phyloP scores from a whole-genome alignment of 2,329 filamentous ascomycete genomes.

The Diaporthe sp. region DNA sequence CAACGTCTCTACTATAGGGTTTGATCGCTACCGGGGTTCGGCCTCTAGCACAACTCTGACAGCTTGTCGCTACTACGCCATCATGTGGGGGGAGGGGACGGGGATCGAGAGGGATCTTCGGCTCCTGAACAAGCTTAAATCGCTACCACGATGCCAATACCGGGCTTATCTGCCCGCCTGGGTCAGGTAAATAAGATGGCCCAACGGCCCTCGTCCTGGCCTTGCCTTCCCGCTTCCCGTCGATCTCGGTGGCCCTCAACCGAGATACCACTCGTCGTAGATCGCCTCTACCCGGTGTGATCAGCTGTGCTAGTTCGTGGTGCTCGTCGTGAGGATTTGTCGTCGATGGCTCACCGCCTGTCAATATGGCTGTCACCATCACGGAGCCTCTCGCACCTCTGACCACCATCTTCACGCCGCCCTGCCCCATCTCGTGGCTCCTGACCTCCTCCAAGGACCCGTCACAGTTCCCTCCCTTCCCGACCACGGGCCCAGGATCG shows the following conservation, averaged over 20 bases:
- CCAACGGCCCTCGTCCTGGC: conserved; percentile 25
- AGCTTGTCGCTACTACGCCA: conserved; percentile 22
- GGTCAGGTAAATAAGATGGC: conserved; percentile 19
- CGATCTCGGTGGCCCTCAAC: conserved; percentile 26
- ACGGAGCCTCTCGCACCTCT: conserved; percentile 52
- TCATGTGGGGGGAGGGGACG: background rate
- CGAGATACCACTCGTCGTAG: background rate
- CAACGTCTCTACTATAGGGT: conserved; percentile 22
- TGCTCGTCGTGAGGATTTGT: conserved; percentile 10
- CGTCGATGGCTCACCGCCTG: conserved; percentile 10
- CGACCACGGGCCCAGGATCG: conserved; percentile 46
- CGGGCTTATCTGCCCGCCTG: background rate
- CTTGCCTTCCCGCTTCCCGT: conserved; percentile 3
- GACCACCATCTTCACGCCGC: conserved; percentile 55
- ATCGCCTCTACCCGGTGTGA: conserved; percentile 18
- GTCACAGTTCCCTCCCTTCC: conserved; percentile 54
- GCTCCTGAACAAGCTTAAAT: conserved; percentile 31
- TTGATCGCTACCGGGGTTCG: conserved; percentile 26
- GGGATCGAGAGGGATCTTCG: conserved; percentile 22
- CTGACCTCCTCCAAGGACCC: conserved; percentile 52
- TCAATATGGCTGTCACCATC: conserved; percentile 32
- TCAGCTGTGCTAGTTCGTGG: background rate
- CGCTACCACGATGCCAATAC: conserved; percentile 18
- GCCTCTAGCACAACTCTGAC: background rate
- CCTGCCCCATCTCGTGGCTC: conserved; percentile 55